Conservation (phyloP, 805 yeast genomes). For the Jamesozyma spencerorum region DNA sequence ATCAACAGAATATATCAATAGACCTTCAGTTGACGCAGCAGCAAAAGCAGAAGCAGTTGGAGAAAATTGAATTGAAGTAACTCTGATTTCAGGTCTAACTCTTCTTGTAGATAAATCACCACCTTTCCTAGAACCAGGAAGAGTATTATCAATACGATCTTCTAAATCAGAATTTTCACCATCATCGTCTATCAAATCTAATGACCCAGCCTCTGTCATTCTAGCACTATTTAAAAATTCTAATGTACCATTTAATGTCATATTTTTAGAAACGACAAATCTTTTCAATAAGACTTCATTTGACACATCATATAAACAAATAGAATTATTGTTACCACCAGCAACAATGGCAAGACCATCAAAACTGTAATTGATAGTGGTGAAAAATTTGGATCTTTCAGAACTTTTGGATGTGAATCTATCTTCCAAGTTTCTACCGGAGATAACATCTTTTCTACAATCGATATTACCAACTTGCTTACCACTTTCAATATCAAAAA, state of each 20-base stretch:
- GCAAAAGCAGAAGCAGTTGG: constrained; percentile 89
- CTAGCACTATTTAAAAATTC: constrained; percentile 68
- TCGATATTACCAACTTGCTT: constrained; percentile 77
- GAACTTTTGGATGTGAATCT: constrained; percentile 74
- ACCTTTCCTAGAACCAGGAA: constrained; percentile 80
- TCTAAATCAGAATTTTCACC: constrained; percentile 84
- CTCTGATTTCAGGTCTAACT: constrained; percentile 74
- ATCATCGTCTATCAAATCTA: constrained; percentile 70
- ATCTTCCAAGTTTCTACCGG: constrained; percentile 78
- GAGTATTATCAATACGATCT: constrained; percentile 60
- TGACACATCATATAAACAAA: constrained; percentile 82
- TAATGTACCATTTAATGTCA: constrained; percentile 84
- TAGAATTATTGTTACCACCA: constrained; percentile 86
- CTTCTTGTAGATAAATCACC: constrained; percentile 73
- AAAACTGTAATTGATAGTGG: constrained; percentile 72
- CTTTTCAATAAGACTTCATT: constrained; percentile 79
- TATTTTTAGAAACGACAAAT: constrained; percentile 78
- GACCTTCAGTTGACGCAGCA: constrained; percentile 92
- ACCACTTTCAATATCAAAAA: constrained; percentile 77
- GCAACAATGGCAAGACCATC: constrained; percentile 86
- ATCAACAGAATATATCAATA: constrained; percentile 73
- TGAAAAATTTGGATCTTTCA: constrained; percentile 74
- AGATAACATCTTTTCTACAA: constrained; percentile 74
- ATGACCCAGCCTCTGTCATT: constrained; percentile 81
- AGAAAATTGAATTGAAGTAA: constrained; percentile 68